Evolutionary conservation across 768 basidiomycete genomes (phyloP), one percentile per base, ranked within the genome.

Genomic region (Russula emetica): DNA sequence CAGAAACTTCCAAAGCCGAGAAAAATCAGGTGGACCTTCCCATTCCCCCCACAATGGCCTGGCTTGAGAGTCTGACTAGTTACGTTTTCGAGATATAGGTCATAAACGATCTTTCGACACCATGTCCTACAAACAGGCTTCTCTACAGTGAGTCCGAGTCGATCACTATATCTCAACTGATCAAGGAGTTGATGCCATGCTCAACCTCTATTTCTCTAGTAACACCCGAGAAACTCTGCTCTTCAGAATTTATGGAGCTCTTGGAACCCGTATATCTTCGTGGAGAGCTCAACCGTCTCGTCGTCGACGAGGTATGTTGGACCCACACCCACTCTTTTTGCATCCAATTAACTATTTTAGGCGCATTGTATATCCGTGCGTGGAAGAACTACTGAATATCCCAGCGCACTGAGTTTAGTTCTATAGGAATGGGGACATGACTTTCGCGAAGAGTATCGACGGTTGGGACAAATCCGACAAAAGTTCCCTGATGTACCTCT

Each of bases 351-450:
- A 51, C 34, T 8, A 8, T 36, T 34, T 13, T 40, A 89, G 88
- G 91, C 90, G 1, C 90, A 92, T 72, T 91, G 91, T 67, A 90
- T 92, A 67, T 91, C 90, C 22, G 89, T 88, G 66, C 69, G 79
- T 65, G 45, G n/a, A 10, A 5, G 0, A 34, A 47, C 14, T 26
- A 45, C 16, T 5, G 40, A 24, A 34, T 28, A 10, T 49, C 22
- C 10, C 45, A 0, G 7, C n/a, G 8, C 5, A 24, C 14, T 22
- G 38, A 26, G 42, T 51, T 10, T 24, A n/a, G 24, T 13, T 54
- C 14, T 55, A n/a, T 66, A 90, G 87, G 90, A 92, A 78, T 92
- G 90, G 91, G 90, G 89, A 0, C 89, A 91, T 54, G 85, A 90
- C 69, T 92, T 92, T 71, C 83, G 92, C 28, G 78, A 73, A 36